Evolutionary conservation across 2,329 filamentous ascomycete species (phyloP).

Genomic region (Tympanopsis confertula): DNA sequence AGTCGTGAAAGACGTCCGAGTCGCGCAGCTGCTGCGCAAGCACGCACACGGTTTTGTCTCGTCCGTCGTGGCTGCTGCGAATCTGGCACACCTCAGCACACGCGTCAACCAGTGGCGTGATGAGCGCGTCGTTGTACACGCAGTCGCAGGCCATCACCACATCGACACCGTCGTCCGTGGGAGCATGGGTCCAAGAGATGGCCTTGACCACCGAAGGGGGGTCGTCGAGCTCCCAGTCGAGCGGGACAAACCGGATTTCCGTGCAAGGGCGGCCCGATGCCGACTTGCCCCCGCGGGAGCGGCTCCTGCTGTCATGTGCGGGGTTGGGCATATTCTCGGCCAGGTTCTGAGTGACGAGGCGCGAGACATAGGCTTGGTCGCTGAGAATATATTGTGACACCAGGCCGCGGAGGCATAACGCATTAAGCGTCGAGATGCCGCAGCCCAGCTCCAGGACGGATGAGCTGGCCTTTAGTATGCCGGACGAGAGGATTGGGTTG

Average conservation of each 20-base stretch:
- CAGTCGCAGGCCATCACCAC: conserved; percentile 79
- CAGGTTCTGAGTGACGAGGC: conserved; percentile 67
- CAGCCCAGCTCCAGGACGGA: conserved; percentile 74
- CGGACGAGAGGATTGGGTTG: conserved; percentile 50
- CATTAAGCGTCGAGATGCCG: conserved; percentile 73
- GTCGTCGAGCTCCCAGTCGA: conserved; percentile 75
- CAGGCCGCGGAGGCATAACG: conserved; percentile 50
- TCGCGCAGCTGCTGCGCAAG: conserved; percentile 83
- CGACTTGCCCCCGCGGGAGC: conserved; percentile 4
- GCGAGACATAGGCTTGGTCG: conserved; percentile 77
- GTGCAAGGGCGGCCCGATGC: conserved; percentile 6
- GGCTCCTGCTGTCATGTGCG: conserved; percentile 5
- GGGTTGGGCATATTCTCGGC: conserved; percentile 36
- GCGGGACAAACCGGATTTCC: conserved; percentile 38
- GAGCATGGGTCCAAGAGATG: conserved; percentile 11
- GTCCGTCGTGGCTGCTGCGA: conserved; percentile 16
- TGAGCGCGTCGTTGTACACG: conserved; percentile 83
- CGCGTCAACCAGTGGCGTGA: conserved; percentile 71
- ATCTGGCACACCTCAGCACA: conserved; percentile 65
- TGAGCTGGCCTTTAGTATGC: conserved; percentile 40
- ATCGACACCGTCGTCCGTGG: conserved; percentile 43
- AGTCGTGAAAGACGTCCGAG: conserved; percentile 72
- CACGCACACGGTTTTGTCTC: conserved; percentile 50
- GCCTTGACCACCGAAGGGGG: conserved; percentile 31
- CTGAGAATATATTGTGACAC: conserved; percentile 65